A percentile compares a stretch with the other conserved stretches of the same genome.
Evolutionary conservation across 257 asterid species (phyloP).

Genomic region (Echium plantagineum): DNA sequence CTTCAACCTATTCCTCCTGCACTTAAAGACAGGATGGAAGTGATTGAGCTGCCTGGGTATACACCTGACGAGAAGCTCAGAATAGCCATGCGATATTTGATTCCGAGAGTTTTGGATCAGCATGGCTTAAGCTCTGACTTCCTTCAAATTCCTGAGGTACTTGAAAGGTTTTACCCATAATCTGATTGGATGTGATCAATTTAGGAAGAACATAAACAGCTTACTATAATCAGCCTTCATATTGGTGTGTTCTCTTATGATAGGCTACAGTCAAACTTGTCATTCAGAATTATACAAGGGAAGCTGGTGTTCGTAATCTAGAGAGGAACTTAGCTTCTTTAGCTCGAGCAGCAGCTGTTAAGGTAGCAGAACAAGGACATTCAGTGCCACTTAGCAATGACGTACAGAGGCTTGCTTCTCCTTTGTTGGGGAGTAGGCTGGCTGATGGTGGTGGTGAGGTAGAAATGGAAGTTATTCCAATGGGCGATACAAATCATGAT

Average conservation of each 20-base stretch:
- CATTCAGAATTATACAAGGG: constrained; percentile 92
- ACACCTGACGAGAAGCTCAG: constrained; percentile 95
- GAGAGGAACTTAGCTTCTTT: constrained; percentile 95
- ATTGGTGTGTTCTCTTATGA: constrained; percentile 19
- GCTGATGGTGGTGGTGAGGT: constrained; percentile 94
- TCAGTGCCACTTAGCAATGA: constrained; percentile 72
- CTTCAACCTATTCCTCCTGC: constrained; percentile 91
- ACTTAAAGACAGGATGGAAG: constrained; percentile 96
- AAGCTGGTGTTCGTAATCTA: constrained; percentile 96
- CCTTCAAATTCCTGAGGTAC: constrained; percentile 97
- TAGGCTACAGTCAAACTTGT: constrained; percentile 81
- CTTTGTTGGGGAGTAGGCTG: constrained; percentile 65
- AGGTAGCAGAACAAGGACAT: constrained; percentile 80
- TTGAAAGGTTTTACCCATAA: constrained; percentile 5
- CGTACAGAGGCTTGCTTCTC: constrained; percentile 76
- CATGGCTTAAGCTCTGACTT: constrained; percentile 81
- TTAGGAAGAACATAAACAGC: background rate
- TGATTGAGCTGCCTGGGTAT: constrained; percentile 96
- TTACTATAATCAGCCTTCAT: constrained; percentile 4
- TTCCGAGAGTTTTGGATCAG: constrained; percentile 97
- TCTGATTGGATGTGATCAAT: background rate
- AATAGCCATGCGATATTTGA: constrained; percentile 78
- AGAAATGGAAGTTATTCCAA: constrained; percentile 96
- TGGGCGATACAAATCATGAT: constrained; percentile 71
- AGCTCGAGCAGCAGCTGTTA: constrained; percentile 98